phyloP scores from a whole-genome alignment of 2,329 filamentous ascomycete species.

The Cytospora piceicola region DNA sequence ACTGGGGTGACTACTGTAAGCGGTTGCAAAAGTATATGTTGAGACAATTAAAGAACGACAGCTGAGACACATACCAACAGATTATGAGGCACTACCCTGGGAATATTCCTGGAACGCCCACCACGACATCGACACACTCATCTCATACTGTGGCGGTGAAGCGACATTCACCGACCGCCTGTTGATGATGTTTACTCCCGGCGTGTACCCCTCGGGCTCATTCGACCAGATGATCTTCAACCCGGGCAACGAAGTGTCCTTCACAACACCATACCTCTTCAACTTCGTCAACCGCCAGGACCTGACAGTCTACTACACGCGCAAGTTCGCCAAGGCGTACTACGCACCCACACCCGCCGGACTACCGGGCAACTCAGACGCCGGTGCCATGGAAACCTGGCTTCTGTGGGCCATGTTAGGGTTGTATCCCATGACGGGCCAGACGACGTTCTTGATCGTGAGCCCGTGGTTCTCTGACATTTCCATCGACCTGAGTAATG shows the following conservation, averaged over 20 bases:
- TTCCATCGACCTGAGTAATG: conserved; percentile 58
- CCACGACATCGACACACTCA: conserved; percentile 63
- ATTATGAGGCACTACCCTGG: conserved; percentile 65
- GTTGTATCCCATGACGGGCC: conserved; percentile 69
- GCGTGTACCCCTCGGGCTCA: conserved; percentile 46
- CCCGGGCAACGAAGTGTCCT: conserved; percentile 69
- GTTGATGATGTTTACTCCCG: conserved; percentile 62
- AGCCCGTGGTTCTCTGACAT: conserved; percentile 66
- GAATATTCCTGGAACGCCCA: conserved; percentile 72
- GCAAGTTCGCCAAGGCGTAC: conserved; percentile 61
- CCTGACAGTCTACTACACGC: conserved; percentile 61
- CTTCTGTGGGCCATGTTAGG: conserved; percentile 71
- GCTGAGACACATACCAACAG: conserved; percentile 21
- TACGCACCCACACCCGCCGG: conserved; percentile 60
- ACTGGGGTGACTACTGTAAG: conserved; percentile 62
- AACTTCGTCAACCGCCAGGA: conserved; percentile 68
- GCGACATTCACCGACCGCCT: conserved; percentile 60
- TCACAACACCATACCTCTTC: conserved; percentile 70
- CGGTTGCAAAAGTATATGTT: not conserved
- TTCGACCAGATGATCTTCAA: conserved; percentile 66
- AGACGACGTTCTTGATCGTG: conserved; percentile 68
- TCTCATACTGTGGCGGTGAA: conserved; percentile 59
- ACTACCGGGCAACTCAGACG: conserved; percentile 72
- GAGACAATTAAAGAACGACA: rapidly evolving
- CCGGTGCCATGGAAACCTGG: conserved; percentile 74